phyloP scores from a whole-genome alignment of 106 monocot species.

The Dendrobium officinale region DNA sequence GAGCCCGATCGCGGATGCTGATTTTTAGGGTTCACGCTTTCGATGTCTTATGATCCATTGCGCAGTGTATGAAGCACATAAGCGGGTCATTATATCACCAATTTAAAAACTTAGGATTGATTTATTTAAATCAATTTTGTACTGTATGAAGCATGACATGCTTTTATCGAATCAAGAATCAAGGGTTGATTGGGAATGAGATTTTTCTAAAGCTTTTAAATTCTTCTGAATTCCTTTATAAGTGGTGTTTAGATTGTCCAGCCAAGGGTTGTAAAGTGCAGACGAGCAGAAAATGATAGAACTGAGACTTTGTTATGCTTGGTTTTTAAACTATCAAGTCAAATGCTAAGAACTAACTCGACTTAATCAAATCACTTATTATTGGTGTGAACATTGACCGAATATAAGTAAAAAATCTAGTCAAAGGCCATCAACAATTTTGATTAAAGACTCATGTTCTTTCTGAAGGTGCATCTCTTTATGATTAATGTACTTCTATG shows the following conservation, averaged over 20 bases:
- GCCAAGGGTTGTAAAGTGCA: too few relatives aligned
- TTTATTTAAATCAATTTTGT: not conserved
- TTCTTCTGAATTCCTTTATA: too few relatives aligned
- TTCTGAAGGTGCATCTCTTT: not conserved
- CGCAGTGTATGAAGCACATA: not conserved
- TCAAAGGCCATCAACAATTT: too few relatives aligned
- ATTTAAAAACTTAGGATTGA: not conserved
- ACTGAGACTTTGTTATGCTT: too few relatives aligned
- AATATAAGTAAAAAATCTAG: too few relatives aligned
- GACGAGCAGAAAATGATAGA: too few relatives aligned
- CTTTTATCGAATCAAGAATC: not conserved
- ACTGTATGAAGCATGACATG: not conserved
- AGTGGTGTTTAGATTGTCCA: too few relatives aligned
- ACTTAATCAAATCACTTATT: too few relatives aligned
- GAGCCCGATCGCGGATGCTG: not conserved
- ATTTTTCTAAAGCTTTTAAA: not conserved
- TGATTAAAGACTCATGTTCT: not conserved
- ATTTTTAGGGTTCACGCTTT: constrained; percentile 1
- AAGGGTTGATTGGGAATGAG: not conserved
- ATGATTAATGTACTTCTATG: not conserved
- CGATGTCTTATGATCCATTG: not conserved
- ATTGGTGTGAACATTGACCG: not conserved
- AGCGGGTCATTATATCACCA: not conserved
- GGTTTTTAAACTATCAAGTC: too few relatives aligned
- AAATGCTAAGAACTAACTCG: too few relatives aligned